Evolutionary conservation across 2,329 filamentous ascomycete species (phyloP), one percentile per base, ranked within the genome.

Genomic region (Coniochaeta hoffmannii): DNA sequence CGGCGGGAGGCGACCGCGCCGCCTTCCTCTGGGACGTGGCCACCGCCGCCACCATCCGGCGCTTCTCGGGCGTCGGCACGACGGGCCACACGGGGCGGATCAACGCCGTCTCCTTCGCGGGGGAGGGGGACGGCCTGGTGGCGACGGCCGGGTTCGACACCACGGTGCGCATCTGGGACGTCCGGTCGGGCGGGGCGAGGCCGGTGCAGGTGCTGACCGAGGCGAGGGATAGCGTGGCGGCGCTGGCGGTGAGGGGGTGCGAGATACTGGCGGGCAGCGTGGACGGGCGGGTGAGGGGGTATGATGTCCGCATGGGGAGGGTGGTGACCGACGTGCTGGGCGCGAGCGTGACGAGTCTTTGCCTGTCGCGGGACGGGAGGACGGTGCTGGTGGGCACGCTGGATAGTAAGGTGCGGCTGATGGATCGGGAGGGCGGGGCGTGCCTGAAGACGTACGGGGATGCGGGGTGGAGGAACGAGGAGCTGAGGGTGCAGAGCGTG

Each of bases 1-100:
- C 87, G n/a, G 82, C 84, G 1, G 94, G 94, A 62, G 94, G 94
- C 57, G 94, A 99, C 74, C 89, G 93, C 63, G 80, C 82, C 58
- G 90, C 96, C 0, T 97, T 97, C 67, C 78, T 97, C 5, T 97
- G 94, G 94, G 94, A 99, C 71, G 94, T 97, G 0, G 79, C 87
- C 50, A 88, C 86, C 2, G 90, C 88, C 17, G 79, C 82, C 62
- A 96, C 93, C 4, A 74, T 88, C 26, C 81, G 89, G 22, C 81
- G 94, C 28, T 94, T 93, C 70, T 78, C 78, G 17, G 80, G 80
- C 22, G 80, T 79, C 56, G 67, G 59, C 4, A 41, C 68, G 34
- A 70, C 78, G 38, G 88, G 87, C 0, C 89, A 94, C 71, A 78
- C 77, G 2, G 82, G 83, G 46, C 77, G 91, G 31, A 79, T 97